Evolutionary conservation across 345 rosid species (phyloP).

Genomic region (Geranium rotundifolium): DNA sequence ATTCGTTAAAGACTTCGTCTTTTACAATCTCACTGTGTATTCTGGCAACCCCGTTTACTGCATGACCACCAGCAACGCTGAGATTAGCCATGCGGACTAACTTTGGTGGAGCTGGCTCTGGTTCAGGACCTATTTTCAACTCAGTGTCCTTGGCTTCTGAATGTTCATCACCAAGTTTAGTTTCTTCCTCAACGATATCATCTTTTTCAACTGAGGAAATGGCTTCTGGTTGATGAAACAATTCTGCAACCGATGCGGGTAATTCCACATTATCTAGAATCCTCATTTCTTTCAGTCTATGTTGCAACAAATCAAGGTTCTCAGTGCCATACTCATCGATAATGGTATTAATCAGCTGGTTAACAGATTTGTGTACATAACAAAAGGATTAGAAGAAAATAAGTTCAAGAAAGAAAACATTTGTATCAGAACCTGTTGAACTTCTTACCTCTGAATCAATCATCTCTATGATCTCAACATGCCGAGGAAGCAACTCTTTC

Average conservation of each 20-base stretch:
- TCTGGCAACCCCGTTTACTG: constrained; percentile 44
- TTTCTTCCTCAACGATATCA: constrained; percentile 13
- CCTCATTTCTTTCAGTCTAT: constrained; percentile 36
- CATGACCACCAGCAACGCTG: constrained; percentile 30
- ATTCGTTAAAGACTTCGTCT: constrained; percentile 40
- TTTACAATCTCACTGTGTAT: constrained; percentile 48
- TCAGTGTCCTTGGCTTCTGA: constrained; percentile 9
- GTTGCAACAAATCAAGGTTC: constrained; percentile 27
- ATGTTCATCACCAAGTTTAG: constrained; percentile 8
- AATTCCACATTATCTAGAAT: constrained; percentile 37
- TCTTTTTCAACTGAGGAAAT: constrained; percentile 9
- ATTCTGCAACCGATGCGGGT: constrained; percentile 24
- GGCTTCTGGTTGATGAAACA: constrained; percentile 15
- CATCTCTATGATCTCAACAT: constrained; percentile 36
- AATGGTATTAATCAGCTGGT: constrained; percentile 32
- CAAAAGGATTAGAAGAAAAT: constrained; percentile 3
- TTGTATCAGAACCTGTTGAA: background rate
- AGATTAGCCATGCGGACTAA: constrained; percentile 39
- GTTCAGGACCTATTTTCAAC: constrained; percentile 17
- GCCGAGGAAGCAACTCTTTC: constrained; percentile 41
- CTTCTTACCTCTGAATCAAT: constrained; percentile 34
- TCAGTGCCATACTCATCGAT: constrained; percentile 26
- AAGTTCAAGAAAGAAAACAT: background rate
- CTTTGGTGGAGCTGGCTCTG: constrained; percentile 26
- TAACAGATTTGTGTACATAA: background rate